Evolutionary conservation across 129 eudicot species (phyloP).

Genomic region (Flaveria robusta): DNA sequence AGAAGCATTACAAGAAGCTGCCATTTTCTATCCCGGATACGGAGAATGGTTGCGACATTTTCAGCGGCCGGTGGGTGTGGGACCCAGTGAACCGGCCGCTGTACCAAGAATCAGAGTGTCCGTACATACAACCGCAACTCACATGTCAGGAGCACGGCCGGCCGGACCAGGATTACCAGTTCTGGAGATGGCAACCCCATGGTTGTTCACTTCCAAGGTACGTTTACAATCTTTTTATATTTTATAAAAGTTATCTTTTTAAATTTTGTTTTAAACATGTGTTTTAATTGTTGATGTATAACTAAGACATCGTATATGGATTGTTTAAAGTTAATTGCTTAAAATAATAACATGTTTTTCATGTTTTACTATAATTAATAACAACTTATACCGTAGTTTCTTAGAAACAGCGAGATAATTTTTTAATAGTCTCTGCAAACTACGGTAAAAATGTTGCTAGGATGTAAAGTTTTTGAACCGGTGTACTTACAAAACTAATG

Average conservation of each 20-base stretch:
- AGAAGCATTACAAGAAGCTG: conserved; percentile 51
- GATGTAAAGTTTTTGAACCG: too few species aligned
- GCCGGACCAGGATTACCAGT: conserved; percentile 70
- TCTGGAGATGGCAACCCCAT: conserved; percentile 92
- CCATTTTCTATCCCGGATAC: conserved; percentile 50
- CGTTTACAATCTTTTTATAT: not conserved
- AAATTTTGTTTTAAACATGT: not conserved
- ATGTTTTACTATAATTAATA: too few species aligned
- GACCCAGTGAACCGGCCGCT: conserved; percentile 66
- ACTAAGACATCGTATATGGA: too few species aligned
- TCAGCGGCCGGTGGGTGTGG: conserved; percentile 82
- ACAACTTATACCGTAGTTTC: too few species aligned
- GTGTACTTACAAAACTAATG: too few species aligned
- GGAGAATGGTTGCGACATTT: conserved; percentile 57
- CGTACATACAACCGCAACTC: conserved; percentile 82
- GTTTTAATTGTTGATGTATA: not conserved
- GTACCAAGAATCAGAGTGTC: conserved; percentile 86
- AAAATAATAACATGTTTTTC: too few species aligned
- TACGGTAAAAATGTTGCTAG: too few species aligned
- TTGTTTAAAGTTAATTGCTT: too few species aligned
- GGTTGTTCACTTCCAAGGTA: conserved; percentile 85
- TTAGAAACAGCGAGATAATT: too few species aligned
- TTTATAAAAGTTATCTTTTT: not conserved
- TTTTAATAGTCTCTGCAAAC: too few species aligned
- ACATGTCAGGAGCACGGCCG: conserved; percentile 93